Evolutionary conservation across 2,329 filamentous ascomycete species (phyloP).

Genomic region (Stylonectria norvegica): DNA sequence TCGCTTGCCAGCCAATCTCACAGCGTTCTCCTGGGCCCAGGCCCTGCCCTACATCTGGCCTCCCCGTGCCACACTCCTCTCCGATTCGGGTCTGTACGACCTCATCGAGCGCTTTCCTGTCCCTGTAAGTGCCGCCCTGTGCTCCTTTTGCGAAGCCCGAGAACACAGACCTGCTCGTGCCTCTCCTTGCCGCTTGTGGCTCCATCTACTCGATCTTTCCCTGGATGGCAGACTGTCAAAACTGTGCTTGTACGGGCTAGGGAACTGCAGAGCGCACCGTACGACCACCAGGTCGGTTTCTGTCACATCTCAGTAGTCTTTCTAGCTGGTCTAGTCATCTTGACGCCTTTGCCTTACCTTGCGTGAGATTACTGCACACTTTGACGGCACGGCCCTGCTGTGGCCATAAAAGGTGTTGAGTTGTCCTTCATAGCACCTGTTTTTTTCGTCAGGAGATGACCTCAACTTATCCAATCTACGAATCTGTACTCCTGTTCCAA

Average conservation of each 20-base stretch:
- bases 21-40: slow-evolving; percentile 7
- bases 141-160: slow-evolving; percentile 5
- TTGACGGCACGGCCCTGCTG: slow-evolving; percentile 9
- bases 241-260: slow-evolving; percentile 1
- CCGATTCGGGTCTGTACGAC: slow-evolving; percentile 9
- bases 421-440: slow-evolving; percentile 12
- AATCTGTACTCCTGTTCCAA: too few species aligned
- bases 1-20: slow-evolving; percentile 16
- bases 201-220: not conserved
- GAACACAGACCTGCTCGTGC: not conserved
- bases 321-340: not conserved
- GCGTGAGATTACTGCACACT: not conserved
- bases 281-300: slow-evolving; percentile 6
- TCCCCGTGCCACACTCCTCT: slow-evolving; percentile 9
- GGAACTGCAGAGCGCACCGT: slow-evolving; percentile 4
- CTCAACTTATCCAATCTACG: too few species aligned
- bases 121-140: slow-evolving; percentile 13
- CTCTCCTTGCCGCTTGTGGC: not conserved
- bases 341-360: not conserved
- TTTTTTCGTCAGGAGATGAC: too few species aligned
- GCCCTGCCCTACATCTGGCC: slow-evolving; percentile 9
- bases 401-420: slow-evolving; percentile 12
- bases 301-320: slow-evolving; percentile 4
- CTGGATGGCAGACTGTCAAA: not conserved
- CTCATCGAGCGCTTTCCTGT: slow-evolving; percentile 4